Conservation (phyloP, 441 rosid species). For the Eutrema salsugineum region DNA sequence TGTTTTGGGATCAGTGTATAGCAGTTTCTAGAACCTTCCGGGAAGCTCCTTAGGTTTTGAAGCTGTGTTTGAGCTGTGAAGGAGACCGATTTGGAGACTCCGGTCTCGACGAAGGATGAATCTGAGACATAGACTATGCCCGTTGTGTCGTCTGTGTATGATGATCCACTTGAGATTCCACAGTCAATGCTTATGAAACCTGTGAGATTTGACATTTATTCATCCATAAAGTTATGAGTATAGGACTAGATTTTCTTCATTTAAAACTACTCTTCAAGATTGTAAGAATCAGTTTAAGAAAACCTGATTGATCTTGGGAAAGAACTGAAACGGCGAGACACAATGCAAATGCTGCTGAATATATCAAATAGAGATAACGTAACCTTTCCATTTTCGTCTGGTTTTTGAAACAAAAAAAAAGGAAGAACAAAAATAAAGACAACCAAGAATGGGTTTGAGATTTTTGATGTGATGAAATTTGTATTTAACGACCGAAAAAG, state of each 20-base stretch:
- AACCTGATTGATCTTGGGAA: slow-evolving; percentile 27
- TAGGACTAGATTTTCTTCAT: not conserved
- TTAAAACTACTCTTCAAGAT: not conserved
- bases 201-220: not conserved
- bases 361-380: not conserved
- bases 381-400: not conserved
- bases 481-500: not conserved
- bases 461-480: not conserved
- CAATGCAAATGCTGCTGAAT: not conserved
- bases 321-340: not conserved
- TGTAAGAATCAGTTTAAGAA: not conserved
- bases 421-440: not conserved
- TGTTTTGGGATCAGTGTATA: slow-evolving; percentile 45
- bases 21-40: slow-evolving; percentile 47
- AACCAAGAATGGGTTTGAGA: not conserved
- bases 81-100: slow-evolving; percentile 5
- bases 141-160: slow-evolving; percentile 22
- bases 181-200: slow-evolving; percentile 35
- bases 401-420: not conserved
- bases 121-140: slow-evolving; percentile 29
- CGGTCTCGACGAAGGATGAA: slow-evolving; percentile 21
- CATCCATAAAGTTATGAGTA: not conserved
- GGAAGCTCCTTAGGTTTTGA: slow-evolving; percentile 42
- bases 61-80: slow-evolving; percentile 10
- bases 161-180: slow-evolving; percentile 30